Conservation (phyloP, 2,329 filamentous ascomycete species). For the Stromatinia cepivora region DNA sequence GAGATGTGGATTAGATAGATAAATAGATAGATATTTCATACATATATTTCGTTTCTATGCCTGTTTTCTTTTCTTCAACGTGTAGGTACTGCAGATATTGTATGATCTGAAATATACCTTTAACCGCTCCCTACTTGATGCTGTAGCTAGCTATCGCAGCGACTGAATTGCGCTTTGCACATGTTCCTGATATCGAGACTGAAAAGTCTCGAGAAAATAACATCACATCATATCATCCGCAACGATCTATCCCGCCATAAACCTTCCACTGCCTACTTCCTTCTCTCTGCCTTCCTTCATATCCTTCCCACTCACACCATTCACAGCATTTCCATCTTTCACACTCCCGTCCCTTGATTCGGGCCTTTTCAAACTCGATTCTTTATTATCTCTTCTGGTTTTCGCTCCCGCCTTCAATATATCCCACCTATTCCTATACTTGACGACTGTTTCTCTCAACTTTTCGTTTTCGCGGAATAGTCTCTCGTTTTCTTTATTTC, state of each 20-base stretch:
- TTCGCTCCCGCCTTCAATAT: constrained; percentile 65
- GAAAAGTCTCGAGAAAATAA: background rate
- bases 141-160: background rate
- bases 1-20: too few species aligned
- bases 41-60: too few species aligned
- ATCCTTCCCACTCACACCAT: background rate
- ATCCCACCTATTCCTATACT: constrained; percentile 67
- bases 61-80: too few species aligned
- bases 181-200: background rate
- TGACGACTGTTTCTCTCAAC: constrained; percentile 52
- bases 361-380: constrained; percentile 21
- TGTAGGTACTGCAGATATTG: too few species aligned
- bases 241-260: constrained; percentile 1
- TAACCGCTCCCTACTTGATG: too few species aligned
- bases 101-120: background rate
- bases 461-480: constrained; percentile 63
- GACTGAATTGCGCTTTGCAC: background rate
- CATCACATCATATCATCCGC: background rate
- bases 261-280: background rate
- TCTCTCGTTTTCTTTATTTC: constrained; percentile 61
- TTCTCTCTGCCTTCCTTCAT: background rate
- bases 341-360: constrained; percentile 17
- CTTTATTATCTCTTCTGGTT: constrained; percentile 40
- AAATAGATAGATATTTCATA: too few species aligned
- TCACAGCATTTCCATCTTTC: background rate